Conservation (phyloP, 2,329 filamentous ascomycete species). For the Rasamsonia emersonii region DNA sequence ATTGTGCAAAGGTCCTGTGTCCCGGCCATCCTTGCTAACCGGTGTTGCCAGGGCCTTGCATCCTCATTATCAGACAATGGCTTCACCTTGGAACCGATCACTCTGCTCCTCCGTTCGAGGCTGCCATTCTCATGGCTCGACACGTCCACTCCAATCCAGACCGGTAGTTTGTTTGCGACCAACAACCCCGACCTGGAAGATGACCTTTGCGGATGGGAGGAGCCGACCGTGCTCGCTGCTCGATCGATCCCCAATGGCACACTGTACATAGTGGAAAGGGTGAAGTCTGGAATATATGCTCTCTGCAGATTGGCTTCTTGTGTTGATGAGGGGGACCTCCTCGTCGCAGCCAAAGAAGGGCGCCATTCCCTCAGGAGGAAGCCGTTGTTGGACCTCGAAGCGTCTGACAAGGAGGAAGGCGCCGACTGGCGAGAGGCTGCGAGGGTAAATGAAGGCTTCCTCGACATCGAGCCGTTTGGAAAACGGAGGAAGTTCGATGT, state of each 20-base stretch:
- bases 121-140: slow-evolving; percentile 35
- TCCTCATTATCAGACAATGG: slow-evolving; percentile 27
- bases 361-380: slow-evolving; percentile 7
- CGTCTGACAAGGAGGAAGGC: neutral
- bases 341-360: slow-evolving; percentile 29
- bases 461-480: slow-evolving; percentile 12
- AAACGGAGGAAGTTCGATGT: slow-evolving; percentile 20
- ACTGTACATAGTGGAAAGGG: slow-evolving; percentile 31
- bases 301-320: slow-evolving; percentile 24
- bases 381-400: slow-evolving; percentile 5
- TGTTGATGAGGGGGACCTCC: slow-evolving; percentile 30
- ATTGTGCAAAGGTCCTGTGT: neutral
- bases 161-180: slow-evolving; percentile 29
- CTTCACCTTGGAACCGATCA: slow-evolving; percentile 27
- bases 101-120: slow-evolving; percentile 25
- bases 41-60: slow-evolving; percentile 22
- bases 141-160: slow-evolving; percentile 18
- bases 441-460: slow-evolving; percentile 21
- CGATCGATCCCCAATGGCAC: slow-evolving; percentile 21
- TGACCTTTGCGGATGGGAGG: slow-evolving; percentile 14
- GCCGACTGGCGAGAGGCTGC: slow-evolving; percentile 29
- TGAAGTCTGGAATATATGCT: slow-evolving; percentile 33
- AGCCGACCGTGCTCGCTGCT: slow-evolving; percentile 25
- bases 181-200: slow-evolving; percentile 29
- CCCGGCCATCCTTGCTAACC: slow-evolving; percentile 1